phyloP scores from a whole-genome alignment of 2,329 filamentous ascomycete species.

The Cercospora brassicicola region DNA sequence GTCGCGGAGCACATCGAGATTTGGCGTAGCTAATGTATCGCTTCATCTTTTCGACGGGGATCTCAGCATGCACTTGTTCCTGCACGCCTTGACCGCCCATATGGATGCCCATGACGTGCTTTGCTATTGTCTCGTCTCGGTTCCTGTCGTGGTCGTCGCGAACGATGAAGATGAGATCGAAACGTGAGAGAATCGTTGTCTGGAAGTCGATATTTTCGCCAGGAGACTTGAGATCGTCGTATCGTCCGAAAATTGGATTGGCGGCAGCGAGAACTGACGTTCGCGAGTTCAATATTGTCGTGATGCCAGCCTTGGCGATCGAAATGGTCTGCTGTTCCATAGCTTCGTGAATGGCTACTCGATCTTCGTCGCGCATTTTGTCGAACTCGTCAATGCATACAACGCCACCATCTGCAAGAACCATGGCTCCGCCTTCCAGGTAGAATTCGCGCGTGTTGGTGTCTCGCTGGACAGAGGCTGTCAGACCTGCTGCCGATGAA shows the following conservation, averaged over 20 bases:
- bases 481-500: constrained; percentile 94
- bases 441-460: constrained; percentile 93
- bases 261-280: constrained; percentile 94
- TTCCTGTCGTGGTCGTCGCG: constrained; percentile 88
- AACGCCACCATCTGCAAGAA: constrained; percentile 91
- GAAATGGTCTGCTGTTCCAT: constrained; percentile 99
- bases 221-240: constrained; percentile 95
- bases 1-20: constrained; percentile 87
- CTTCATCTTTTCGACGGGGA: constrained; percentile 94
- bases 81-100: constrained; percentile 85
- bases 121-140: constrained; percentile 89
- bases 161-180: constrained; percentile 99
- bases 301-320: constrained; percentile 97
- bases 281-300: constrained; percentile 92
- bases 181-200: constrained; percentile 94
- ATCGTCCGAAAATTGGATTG: constrained; percentile 95
- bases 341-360: constrained; percentile 97
- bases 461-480: constrained; percentile 93
- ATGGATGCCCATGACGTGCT: constrained; percentile 95
- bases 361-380: constrained; percentile 98
- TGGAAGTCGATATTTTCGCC: constrained; percentile 99
- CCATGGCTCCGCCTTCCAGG: constrained; percentile 97
- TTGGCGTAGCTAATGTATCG: constrained; percentile 97
- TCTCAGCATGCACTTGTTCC: constrained; percentile 85
- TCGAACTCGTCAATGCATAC: constrained; percentile 99